These are phyloP conservation scores for Apiospora rasikravindrae DNA, from an alignment of 2,329 filamentous ascomycete species.

Conservation along the genomic window DNA sequence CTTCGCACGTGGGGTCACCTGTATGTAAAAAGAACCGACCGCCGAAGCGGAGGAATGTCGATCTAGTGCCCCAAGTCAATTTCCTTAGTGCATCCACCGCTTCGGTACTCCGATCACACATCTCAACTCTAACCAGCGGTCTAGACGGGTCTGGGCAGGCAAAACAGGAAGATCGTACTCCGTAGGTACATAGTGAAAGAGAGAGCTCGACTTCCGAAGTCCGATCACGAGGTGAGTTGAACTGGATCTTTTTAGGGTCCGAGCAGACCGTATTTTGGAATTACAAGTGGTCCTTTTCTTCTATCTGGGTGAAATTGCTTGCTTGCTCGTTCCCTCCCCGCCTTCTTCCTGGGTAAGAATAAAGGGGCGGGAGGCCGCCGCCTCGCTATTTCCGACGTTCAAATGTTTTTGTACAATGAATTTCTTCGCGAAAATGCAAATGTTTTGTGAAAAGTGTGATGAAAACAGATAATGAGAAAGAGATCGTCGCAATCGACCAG, in stretches of 20 bases:
- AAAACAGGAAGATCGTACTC: background rate
- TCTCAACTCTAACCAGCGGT: conserved; percentile 12
- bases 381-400: background rate
- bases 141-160: background rate
- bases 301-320: background rate
- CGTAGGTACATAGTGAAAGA: background rate
- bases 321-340: background rate
- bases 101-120: conserved; percentile 12
- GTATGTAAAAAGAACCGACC: background rate
- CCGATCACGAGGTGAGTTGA: background rate
- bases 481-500: background rate
- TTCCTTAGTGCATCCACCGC: conserved; percentile 4
- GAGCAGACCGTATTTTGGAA: background rate
- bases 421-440: background rate
- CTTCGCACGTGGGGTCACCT: background rate
- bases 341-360: background rate
- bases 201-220: background rate
- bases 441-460: background rate
- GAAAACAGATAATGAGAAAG: background rate
- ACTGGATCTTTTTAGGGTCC: background rate
- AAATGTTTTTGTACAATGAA: background rate
- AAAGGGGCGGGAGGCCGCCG: background rate
- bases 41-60: background rate
- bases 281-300: background rate
- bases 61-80: background rate